Evolutionary conservation across 2,329 filamentous ascomycete species (phyloP).

Genomic region (Raffaelea ambrosiae): DNA sequence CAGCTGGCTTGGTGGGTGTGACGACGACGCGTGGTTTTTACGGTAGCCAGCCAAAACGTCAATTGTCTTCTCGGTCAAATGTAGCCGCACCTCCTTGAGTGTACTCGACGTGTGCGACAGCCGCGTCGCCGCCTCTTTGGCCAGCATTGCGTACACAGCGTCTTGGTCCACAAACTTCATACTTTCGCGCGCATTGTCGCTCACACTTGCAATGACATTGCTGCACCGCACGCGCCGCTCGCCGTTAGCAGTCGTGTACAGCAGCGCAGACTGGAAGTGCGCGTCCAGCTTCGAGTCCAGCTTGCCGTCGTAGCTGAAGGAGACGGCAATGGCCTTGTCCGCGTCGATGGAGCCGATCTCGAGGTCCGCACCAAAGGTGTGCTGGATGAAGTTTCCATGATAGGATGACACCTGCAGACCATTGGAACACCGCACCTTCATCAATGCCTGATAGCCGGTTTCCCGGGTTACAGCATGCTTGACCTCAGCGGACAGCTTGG

Average conservation of each 20-base stretch:
- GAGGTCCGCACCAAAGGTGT: conserved; percentile 88
- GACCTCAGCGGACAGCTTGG: conserved; percentile 78
- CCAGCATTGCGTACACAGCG: conserved; percentile 77
- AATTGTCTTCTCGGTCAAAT: conserved; percentile 82
- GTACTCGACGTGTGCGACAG: conserved; percentile 60
- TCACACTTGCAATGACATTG: conserved; percentile 89
- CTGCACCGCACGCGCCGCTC: conserved; percentile 86
- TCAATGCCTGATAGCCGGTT: conserved; percentile 89
- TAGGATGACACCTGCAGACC: conserved; percentile 90
- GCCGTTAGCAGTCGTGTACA: conserved; percentile 88
- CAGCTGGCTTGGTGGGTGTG: conserved; percentile 82
- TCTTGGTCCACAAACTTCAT: conserved; percentile 97
- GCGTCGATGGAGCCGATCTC: conserved; percentile 89
- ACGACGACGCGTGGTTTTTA: conserved; percentile 76
- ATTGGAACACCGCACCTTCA: conserved; percentile 98
- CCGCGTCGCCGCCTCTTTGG: conserved; percentile 89
- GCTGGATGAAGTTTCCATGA: conserved; percentile 92
- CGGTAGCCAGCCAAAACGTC: conserved; percentile 88
- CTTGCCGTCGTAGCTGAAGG: conserved; percentile 94
- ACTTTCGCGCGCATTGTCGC: conserved; percentile 70
- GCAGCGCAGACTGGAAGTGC: conserved; percentile 89
- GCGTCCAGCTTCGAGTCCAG: conserved; percentile 94
- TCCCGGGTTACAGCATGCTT: conserved; percentile 79
- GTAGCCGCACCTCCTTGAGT: conserved; percentile 77
- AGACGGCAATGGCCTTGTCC: conserved; percentile 85